phyloP scores from a whole-genome alignment of 306 rosid genomes.

The Quercus cerris region DNA sequence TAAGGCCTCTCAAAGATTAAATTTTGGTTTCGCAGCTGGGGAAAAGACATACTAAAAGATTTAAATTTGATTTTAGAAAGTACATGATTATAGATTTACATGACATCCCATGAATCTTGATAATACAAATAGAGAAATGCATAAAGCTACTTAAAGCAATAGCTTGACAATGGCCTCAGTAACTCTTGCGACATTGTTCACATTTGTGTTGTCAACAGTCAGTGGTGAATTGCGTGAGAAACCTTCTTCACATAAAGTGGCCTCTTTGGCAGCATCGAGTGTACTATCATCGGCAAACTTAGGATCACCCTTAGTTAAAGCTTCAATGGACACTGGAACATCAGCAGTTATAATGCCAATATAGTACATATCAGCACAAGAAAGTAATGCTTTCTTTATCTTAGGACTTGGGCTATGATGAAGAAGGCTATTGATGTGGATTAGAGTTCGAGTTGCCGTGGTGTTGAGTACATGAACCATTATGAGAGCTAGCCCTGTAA shows the following conservation, averaged over 20 bases:
- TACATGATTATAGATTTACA: too few relatives aligned
- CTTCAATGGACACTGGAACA: slow-evolving; percentile 35
- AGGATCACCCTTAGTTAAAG: slow-evolving; percentile 29
- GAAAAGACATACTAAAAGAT: too few relatives aligned
- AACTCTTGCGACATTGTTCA: slow-evolving; percentile 22
- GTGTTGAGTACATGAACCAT: slow-evolving; percentile 25
- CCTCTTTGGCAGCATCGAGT: slow-evolving; percentile 32
- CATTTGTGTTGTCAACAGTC: slow-evolving; percentile 16
- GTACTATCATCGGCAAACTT: slow-evolving; percentile 40
- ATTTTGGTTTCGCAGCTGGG: too few relatives aligned
- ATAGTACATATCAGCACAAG: slow-evolving; percentile 22
- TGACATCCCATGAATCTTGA: neutral
- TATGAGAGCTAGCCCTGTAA: slow-evolving; percentile 30
- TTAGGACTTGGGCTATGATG: neutral
- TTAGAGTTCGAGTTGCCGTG: slow-evolving; percentile 14
- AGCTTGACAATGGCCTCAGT: slow-evolving; percentile 34
- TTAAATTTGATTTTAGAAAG: too few relatives aligned
- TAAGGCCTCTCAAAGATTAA: too few relatives aligned
- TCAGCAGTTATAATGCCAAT: slow-evolving; percentile 27
- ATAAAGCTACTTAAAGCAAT: slow-evolving; percentile 22
- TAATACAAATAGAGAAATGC: neutral
- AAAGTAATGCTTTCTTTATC: slow-evolving; percentile 2
- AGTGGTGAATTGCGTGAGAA: slow-evolving; percentile 39
- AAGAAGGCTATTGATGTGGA: slow-evolving; percentile 11
- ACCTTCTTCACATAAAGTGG: slow-evolving; percentile 20